These are phyloP conservation scores for Scheffersomyces lignosus DNA, from an alignment of 805 yeast genomes.

Conservation along the genomic window DNA sequence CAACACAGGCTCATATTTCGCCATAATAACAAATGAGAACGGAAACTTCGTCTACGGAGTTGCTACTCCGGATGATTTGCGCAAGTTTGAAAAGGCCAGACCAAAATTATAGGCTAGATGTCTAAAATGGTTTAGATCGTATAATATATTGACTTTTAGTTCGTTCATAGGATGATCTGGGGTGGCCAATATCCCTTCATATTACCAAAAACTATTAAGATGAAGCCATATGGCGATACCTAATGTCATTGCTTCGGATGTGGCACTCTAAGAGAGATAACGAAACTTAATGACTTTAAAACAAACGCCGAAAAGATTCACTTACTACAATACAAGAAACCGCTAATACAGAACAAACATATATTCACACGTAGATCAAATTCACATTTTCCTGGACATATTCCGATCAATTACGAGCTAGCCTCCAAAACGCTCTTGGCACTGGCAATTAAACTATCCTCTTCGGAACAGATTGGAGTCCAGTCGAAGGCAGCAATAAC, in stretches of 20 bases:
- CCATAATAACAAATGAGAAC: slow-evolving; percentile 55
- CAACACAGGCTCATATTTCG: slow-evolving; percentile 49
- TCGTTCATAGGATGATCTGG: too few relatives aligned
- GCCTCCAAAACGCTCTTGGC: neutral
- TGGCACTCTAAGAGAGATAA: too few relatives aligned
- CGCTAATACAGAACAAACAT: neutral
- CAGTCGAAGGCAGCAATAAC: neutral
- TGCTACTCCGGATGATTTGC: slow-evolving; percentile 43
- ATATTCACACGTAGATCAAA: neutral
- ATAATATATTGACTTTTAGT: too few relatives aligned
- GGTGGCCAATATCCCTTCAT: too few relatives aligned
- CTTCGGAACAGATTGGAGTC: neutral
- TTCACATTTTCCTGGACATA: neutral
- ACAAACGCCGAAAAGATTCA: too few relatives aligned
- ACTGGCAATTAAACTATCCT: neutral
- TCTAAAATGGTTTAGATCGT: too few relatives aligned
- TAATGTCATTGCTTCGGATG: too few relatives aligned
- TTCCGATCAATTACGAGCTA: neutral
- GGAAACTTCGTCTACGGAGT: slow-evolving; percentile 58
- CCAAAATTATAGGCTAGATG: slow-evolving; percentile 43
- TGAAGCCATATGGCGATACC: too few relatives aligned
- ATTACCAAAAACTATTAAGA: too few relatives aligned
- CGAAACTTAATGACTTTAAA: too few relatives aligned
- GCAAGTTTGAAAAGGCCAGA: slow-evolving; percentile 35
- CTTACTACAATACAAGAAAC: too few relatives aligned